phyloP scores from a whole-genome alignment of 2,329 filamentous ascomycete species.

The Fusarium miscanthi region DNA sequence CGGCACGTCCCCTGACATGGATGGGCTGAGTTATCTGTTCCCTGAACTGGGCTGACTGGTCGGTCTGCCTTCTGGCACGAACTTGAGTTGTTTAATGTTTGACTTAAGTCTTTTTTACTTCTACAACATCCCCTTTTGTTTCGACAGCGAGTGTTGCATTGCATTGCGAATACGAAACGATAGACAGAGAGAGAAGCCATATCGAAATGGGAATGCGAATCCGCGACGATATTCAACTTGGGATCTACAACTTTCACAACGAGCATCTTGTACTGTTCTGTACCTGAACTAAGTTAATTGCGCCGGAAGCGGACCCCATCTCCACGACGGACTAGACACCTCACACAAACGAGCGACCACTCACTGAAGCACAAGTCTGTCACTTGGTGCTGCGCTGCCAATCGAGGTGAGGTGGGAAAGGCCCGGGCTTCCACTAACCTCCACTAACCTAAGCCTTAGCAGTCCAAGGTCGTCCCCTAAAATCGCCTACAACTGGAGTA shows the following conservation, averaged over 20 bases:
- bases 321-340: constrained; percentile 25
- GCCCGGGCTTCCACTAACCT: constrained; percentile 35
- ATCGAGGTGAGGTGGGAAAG: constrained; percentile 27
- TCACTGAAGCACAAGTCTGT: constrained; percentile 19
- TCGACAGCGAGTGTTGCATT: background rate
- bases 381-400: background rate
- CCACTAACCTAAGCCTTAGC: constrained; percentile 20
- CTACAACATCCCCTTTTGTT: constrained; percentile 6
- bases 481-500: constrained; percentile 14
- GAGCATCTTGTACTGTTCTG: background rate
- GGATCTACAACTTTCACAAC: constrained; percentile 1
- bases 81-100: constrained; percentile 18
- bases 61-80: constrained; percentile 25
- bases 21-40: constrained; percentile 20
- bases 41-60: constrained; percentile 11
- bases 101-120: constrained; percentile 13
- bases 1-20: constrained; percentile 45
- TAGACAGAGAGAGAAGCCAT: background rate
- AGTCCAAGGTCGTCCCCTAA: constrained; percentile 35
- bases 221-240: constrained; percentile 4
- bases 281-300: constrained; percentile 26
- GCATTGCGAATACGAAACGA: constrained; percentile 7
- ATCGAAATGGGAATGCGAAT: constrained; percentile 12
- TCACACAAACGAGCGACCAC: background rate
- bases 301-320: constrained; percentile 38